Conservation (phyloP, 192 early-diverging fungal species). For the Irineochytrium annulatum region DNA sequence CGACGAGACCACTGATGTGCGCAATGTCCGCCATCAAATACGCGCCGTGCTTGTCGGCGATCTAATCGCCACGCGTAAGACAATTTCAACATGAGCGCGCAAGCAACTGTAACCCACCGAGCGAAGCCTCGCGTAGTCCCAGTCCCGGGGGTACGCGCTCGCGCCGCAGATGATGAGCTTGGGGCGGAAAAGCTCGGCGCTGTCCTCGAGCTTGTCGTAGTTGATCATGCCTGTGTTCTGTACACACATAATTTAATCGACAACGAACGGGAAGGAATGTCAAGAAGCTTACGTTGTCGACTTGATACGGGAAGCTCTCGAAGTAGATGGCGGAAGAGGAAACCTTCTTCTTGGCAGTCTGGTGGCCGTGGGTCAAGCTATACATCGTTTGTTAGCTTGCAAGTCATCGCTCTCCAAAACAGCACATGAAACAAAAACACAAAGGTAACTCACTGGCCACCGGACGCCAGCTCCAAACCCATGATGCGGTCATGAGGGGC, state of each 20-base stretch:
- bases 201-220: constrained; percentile 91
- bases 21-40: constrained; percentile 99
- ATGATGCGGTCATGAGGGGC: constrained; percentile 97
- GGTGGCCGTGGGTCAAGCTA: constrained; percentile 96
- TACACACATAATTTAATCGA: constrained; percentile 1
- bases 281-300: constrained; percentile 51
- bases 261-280: constrained; percentile 6
- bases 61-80: constrained; percentile 30
- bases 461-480: constrained; percentile 99
- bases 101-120: constrained; percentile 38
- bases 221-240: constrained; percentile 82
- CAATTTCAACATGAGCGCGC: neutral
- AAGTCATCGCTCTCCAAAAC: neutral
- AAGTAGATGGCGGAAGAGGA: constrained; percentile 99
- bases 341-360: constrained; percentile 99
- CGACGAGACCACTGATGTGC: constrained; percentile 95
- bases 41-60: constrained; percentile 93
- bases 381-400: neutral
- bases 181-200: constrained; percentile 91
- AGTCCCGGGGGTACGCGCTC: constrained; percentile 96
- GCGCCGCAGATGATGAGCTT: constrained; percentile 99
- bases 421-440: neutral
- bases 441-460: constrained; percentile 77
- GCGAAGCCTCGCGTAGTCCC: constrained; percentile 95
- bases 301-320: constrained; percentile 98